Percentiles rank a stretch among this genome's conserved stretches.
Evolutionary conservation across 148 eudicot species (phyloP).

Genomic region (Arctostaphylos glauca): DNA sequence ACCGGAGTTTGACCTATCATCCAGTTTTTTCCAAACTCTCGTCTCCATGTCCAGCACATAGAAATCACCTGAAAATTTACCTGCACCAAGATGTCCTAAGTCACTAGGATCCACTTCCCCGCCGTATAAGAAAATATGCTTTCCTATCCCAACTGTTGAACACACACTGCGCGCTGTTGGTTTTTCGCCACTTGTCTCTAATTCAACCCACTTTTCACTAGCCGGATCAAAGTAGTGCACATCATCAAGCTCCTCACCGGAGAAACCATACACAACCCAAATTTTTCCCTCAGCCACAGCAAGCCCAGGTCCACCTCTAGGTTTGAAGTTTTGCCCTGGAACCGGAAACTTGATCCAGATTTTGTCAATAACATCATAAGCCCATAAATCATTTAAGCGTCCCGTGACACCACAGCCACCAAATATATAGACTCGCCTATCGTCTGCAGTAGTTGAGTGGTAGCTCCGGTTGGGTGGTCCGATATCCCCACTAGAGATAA

Average conservation of each 20-base stretch:
- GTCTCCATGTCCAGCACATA: constrained; percentile 69
- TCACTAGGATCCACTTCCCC: constrained; percentile 97
- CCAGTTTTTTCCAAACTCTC: constrained; percentile 56
- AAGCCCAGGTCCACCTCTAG: constrained; percentile 92
- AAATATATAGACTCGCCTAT: constrained; percentile 56
- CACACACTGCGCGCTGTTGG: constrained; percentile 75
- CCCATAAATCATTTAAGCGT: constrained; percentile 86
- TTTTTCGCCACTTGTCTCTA: constrained; percentile 72
- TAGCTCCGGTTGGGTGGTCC: constrained; percentile 84
- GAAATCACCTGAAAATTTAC: constrained; percentile 60
- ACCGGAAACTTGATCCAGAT: constrained; percentile 60
- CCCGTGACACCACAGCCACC: constrained; percentile 86
- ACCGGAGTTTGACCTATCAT: constrained; percentile 34
- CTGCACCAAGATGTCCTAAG: constrained; percentile 86
- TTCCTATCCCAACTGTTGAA: constrained; percentile 58
- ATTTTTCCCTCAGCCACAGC: constrained; percentile 54
- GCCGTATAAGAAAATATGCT: constrained; percentile 52
- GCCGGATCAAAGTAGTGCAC: constrained; percentile 65
- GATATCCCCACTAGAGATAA: constrained; percentile 46
- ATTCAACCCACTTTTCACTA: constrained; percentile 54
- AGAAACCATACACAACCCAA: constrained; percentile 93
- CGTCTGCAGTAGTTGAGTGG: constrained; percentile 74
- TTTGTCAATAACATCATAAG: constrained; percentile 54
- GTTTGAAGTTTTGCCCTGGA: constrained; percentile 65
- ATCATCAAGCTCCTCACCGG: constrained; percentile 75